Conservation (phyloP, 2,329 filamentous ascomycete genomes). For the Dothideomycetes sp. region DNA sequence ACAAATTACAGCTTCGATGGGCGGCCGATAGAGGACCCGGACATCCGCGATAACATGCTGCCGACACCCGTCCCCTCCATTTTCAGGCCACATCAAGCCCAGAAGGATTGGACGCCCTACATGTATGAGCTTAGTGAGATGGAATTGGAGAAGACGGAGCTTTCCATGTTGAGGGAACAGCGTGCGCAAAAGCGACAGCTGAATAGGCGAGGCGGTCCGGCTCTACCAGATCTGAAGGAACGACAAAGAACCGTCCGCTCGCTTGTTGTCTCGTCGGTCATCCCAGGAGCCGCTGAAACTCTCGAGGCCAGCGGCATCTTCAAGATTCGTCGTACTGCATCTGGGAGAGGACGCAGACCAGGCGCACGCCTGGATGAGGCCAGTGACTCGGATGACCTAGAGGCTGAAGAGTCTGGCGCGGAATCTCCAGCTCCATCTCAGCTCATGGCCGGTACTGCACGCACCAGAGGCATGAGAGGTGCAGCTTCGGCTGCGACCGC, state of each 20-base stretch:
- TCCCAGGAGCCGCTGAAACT: constrained; percentile 71
- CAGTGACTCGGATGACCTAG: constrained; percentile 75
- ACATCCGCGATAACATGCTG: constrained; percentile 75
- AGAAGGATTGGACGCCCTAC: constrained; percentile 88
- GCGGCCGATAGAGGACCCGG: constrained; percentile 80
- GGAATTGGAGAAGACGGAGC: constrained; percentile 80
- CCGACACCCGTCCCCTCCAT: constrained; percentile 71
- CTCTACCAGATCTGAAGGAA: constrained; percentile 91
- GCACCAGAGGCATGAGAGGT: constrained; percentile 79
- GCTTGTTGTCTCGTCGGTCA: constrained; percentile 79
- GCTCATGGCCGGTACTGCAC: constrained; percentile 56
- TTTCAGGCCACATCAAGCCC: constrained; percentile 82
- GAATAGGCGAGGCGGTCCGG: constrained; percentile 83
- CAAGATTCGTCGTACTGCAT: constrained; percentile 44
- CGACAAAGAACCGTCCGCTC: constrained; percentile 87
- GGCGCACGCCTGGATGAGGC: constrained; percentile 46
- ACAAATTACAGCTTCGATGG: constrained; percentile 93
- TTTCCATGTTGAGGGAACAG: constrained; percentile 88
- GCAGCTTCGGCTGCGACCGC: constrained; percentile 79
- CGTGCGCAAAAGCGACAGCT: constrained; percentile 89
- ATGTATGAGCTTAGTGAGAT: constrained; percentile 88
- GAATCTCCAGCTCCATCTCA: constrained; percentile 72
- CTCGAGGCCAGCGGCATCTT: constrained; percentile 80
- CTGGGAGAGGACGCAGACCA: constrained; percentile 40
- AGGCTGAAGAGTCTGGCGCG: constrained; percentile 76